Conservation (phyloP, 805 yeast species). For the Saccharomycopsis vini region DNA sequence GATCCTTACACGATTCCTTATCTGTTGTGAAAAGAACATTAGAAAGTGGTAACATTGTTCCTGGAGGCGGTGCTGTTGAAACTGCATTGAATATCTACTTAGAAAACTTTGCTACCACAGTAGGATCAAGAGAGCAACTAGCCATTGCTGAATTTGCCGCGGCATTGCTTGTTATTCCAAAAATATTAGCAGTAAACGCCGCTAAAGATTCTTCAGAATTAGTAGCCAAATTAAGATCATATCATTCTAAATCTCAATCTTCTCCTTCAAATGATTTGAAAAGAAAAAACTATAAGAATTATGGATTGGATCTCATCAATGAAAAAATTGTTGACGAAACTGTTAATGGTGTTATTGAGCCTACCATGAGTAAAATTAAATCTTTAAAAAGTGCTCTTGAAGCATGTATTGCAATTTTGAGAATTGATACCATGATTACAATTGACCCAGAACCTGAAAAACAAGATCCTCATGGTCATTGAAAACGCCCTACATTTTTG, state of each 20-base stretch:
- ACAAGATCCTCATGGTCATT: slow-evolving; percentile 88
- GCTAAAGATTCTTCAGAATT: slow-evolving; percentile 95
- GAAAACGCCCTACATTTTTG: too few species aligned
- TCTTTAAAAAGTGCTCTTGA: slow-evolving; percentile 92
- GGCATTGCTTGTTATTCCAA: slow-evolving; percentile 85
- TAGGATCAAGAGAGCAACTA: slow-evolving; percentile 93
- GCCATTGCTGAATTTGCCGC: slow-evolving; percentile 97
- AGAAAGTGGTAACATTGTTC: slow-evolving; percentile 89
- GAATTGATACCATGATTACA: slow-evolving; percentile 97
- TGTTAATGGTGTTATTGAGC: slow-evolving; percentile 85
- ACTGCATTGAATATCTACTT: slow-evolving; percentile 88
- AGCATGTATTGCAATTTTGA: slow-evolving; percentile 93
- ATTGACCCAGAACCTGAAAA: slow-evolving; percentile 92
- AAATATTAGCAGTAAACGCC: slow-evolving; percentile 93
- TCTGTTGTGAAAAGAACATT: slow-evolving; percentile 92
- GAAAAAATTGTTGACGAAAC: slow-evolving; percentile 89
- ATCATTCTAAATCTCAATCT: slow-evolving; percentile 89
- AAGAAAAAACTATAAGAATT: slow-evolving; percentile 77
- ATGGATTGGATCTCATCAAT: slow-evolving; percentile 83
- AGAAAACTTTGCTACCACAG: slow-evolving; percentile 96
- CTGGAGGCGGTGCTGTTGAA: slow-evolving; percentile 99
- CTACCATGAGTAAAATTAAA: slow-evolving; percentile 86
- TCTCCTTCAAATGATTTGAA: slow-evolving; percentile 78
- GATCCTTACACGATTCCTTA: slow-evolving; percentile 90
- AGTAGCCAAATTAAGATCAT: slow-evolving; percentile 90